These are phyloP conservation scores for Pyrus communis DNA, from an alignment of 306 rosid genomes.

Conservation along the genomic window DNA sequence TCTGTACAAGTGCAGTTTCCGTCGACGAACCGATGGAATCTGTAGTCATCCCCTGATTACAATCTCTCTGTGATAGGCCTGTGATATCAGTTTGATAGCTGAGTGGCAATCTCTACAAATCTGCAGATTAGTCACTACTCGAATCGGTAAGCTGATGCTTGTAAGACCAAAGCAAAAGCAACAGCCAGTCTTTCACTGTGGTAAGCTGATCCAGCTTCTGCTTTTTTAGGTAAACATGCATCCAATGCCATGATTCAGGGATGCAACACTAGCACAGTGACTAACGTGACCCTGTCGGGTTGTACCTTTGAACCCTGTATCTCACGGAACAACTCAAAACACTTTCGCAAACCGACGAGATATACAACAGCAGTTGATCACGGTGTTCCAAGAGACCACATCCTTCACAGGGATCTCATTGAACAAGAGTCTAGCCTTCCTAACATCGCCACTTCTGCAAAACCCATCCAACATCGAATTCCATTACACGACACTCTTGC, in stretches of 20 bases:
- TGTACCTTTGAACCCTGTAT: no score
- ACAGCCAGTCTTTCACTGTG: conserved; percentile 16
- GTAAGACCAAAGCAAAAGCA: conserved; percentile 7
- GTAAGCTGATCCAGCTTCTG: conserved; percentile 2
- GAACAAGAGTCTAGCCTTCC: conserved; percentile 15
- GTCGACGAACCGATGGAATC: conserved; percentile 12
- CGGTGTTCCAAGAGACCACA: not conserved
- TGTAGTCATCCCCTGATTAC: conserved; percentile 15
- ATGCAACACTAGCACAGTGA: not conserved
- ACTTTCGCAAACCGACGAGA: no score
- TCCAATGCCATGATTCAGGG: conserved; percentile 27
- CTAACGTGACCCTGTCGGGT: no score
- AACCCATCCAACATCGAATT: conserved; percentile 25
- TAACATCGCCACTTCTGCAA: conserved; percentile 19
- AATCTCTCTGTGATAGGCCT: conserved; percentile 9
- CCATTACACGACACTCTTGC: conserved; percentile 15
- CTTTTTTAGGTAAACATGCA: conserved; percentile 6
- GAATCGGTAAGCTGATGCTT: not conserved
- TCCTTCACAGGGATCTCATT: conserved; percentile 21
- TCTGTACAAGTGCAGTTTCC: conserved; percentile 16
- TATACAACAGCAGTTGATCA: no score
- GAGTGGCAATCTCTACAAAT: conserved; percentile 17
- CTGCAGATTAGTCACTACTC: conserved; percentile 22
- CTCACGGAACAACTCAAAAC: no score
- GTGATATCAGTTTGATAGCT: conserved; percentile 17